Evolutionary conservation across 768 basidiomycete genomes (phyloP), one percentile per base, ranked within the genome.

Genomic region (Daedalea quercina): DNA sequence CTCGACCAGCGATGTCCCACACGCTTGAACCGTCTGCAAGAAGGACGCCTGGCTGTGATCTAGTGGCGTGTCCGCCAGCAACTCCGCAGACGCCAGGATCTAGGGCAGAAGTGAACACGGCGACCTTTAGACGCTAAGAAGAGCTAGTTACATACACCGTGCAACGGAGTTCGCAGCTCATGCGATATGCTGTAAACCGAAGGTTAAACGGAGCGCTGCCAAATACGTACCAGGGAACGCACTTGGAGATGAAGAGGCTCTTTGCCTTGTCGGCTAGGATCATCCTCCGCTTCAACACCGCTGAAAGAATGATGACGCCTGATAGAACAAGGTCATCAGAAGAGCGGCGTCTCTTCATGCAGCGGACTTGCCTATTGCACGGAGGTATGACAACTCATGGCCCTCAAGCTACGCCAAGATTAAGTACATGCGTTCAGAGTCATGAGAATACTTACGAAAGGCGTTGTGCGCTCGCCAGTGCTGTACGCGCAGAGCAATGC

Each of bases 241-340:
- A 90, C 90, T 94, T 94, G 12, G 90, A 93, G 54, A 94, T 94
- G 69, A 94, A 94, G 42, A 91, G 66, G 57, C 87, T 84, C 70
- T 95, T 96, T 1, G 94, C 88, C 64, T 95, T 94, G 66, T 97
- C 94, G 17, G 94, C 94, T 2, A 95, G 76, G 34, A 91, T 85
- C 90, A 96, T 94, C 23, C 92, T 74, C 51, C 91, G 80, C 67
- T 96, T 94, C 44, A 96, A 76, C 6, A 94, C 91, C 11, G 93
- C 93, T 31, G 90, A 93, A 33, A 96, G 75, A 48, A 96, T 94
- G 56, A 96, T 94, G 31, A 96, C 92, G 47, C 90, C 88, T 77
- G 48, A 44, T 17, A 56, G 7, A 12, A 50, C n/a, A 41, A 43
- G 54, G 57, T 45, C 1, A 54, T 17, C 33, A 13, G 17, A 11